Conservation (phyloP, 2,329 filamentous ascomycete genomes). For the Aaosphaeria pasadenensis region DNA sequence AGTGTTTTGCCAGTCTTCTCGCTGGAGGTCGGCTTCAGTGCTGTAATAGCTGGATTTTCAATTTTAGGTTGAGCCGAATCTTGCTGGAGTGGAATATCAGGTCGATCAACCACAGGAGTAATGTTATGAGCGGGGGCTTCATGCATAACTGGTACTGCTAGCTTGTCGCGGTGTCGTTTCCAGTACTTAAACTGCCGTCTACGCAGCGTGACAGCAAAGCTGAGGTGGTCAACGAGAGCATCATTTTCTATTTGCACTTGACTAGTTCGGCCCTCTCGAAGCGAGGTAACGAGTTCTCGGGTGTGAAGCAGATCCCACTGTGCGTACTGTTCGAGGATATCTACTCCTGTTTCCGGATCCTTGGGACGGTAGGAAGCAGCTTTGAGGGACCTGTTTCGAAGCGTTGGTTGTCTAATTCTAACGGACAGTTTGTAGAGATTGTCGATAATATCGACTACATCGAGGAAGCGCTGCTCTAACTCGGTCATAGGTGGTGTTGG, state of each 20-base stretch:
- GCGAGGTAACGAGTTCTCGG: constrained; percentile 23
- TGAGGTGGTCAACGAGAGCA: constrained; percentile 22
- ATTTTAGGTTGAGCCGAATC: constrained; percentile 12
- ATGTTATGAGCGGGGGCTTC: constrained; percentile 8
- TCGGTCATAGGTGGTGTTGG: constrained; percentile 21
- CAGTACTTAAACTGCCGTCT: constrained; percentile 39
- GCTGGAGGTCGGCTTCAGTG: constrained; percentile 19
- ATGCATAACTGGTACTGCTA: constrained; percentile 18
- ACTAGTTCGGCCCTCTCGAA: constrained; percentile 13
- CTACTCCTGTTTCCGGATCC: constrained; percentile 34
- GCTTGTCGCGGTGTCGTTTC: constrained; percentile 35
- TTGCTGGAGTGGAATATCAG: constrained; percentile 6
- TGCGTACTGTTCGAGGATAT: constrained; percentile 31
- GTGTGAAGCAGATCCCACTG: constrained; percentile 26
- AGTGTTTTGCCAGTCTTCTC: constrained; percentile 32
- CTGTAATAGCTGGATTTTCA: constrained; percentile 3
- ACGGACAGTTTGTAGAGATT: constrained; percentile 38
- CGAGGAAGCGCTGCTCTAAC: constrained; percentile 32
- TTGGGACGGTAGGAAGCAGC: constrained; percentile 33
- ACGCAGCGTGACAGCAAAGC: constrained; percentile 29
- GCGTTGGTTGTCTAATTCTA: constrained; percentile 32
- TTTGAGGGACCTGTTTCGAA: constrained; percentile 32
- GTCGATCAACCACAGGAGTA: neutral
- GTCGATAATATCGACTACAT: constrained; percentile 36
- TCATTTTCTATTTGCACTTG: constrained; percentile 12